These are phyloP conservation scores for Kwoniella dendrophila DNA, from an alignment of 768 basidiomycete species.

Conservation along the genomic window DNA sequence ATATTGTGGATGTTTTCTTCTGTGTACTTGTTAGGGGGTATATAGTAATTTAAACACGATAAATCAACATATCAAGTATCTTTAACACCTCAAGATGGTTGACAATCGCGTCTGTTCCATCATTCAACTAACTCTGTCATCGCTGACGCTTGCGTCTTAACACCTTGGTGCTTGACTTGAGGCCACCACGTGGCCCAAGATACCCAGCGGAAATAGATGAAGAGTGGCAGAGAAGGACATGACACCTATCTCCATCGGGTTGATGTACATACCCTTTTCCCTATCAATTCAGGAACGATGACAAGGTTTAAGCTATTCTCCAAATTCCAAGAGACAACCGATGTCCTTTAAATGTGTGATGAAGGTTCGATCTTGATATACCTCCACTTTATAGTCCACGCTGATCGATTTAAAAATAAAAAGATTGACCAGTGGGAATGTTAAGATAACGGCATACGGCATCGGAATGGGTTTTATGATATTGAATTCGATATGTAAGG, in stretches of 20 bases:
- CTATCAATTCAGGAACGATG: neutral
- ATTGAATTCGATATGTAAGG: neutral
- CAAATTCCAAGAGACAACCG: conserved; percentile 2
- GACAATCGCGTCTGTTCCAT: conserved; percentile 13
- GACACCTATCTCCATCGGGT: neutral
- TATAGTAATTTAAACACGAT: too few species aligned
- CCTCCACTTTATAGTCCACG: conserved; percentile 9
- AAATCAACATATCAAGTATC: too few species aligned
- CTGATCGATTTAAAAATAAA: conserved; percentile 4
- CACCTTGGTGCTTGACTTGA: neutral
- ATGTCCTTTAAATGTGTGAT: neutral
- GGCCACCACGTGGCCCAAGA: conserved; percentile 4
- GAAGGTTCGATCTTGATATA: conserved; percentile 6
- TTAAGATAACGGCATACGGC: conserved; percentile 8
- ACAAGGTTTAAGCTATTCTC: neutral
- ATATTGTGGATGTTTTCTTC: conserved; percentile 18
- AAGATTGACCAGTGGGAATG: neutral
- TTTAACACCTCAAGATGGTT: neutral
- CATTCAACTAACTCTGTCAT: neutral
- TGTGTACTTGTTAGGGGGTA: neutral
- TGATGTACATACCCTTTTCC: too few species aligned
- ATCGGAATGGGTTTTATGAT: conserved; percentile 2
- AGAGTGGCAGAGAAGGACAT: neutral
- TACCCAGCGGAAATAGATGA: neutral
- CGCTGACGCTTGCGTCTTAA: conserved; percentile 15